Base-by-base conservation (phyloP, 176 grass and related monocot species). In the Cenchrus americanus region DNA sequence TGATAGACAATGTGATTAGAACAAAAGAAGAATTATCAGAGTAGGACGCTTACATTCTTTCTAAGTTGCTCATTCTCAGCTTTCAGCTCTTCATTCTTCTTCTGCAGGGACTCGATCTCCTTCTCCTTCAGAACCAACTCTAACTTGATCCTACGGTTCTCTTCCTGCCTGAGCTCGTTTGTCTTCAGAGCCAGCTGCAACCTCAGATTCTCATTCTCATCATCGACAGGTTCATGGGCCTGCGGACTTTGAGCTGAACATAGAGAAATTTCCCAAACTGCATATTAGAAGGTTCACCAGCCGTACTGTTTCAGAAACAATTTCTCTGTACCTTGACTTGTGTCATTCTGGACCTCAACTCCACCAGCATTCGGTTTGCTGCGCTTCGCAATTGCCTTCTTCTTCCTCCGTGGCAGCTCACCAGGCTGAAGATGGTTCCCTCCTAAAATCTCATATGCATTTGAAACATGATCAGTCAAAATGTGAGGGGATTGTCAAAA, bases 51-150 rank as follows among this genome's bases (percentile, higher is more conserved):
- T 69, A 82, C 79, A 62, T 23, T 70, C 27, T 87, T 77, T 66
- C 14, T 69, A 15, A 77, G 59, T 17, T 43, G 21, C 53, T 87
- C 79, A 21, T 82, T 87, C 79, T 87, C 64, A 77, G 40, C 40
- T 77, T 77, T 23, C 75, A 61, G 57, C 41, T 62, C 57, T 10
- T 44, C 57, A 43, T 46, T 62, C 54, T 61, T 19, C 37, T 77
- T 77, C 34, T 14, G 22, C 32, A 88, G 13, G 46, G 21, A 53
- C 27, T 71, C 14, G 0, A 17, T 78, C 66, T 83, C 73, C 46
- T 72, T 26, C 2, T 6, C 22, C 65, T 78, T 88, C 18, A 83
- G 11, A 61, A 8, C 6, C 47, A 88, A 78, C 65, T 83, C 73
- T 64, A 86, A 54, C 19, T 71, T 1, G 17, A 87, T 40, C 21